A percentile compares a stretch with the other conserved stretches of the same genome.
These are phyloP conservation scores for Grosmannia huntii DNA, from an alignment of 2,329 filamentous ascomycete genomes.

Conservation along the genomic window DNA sequence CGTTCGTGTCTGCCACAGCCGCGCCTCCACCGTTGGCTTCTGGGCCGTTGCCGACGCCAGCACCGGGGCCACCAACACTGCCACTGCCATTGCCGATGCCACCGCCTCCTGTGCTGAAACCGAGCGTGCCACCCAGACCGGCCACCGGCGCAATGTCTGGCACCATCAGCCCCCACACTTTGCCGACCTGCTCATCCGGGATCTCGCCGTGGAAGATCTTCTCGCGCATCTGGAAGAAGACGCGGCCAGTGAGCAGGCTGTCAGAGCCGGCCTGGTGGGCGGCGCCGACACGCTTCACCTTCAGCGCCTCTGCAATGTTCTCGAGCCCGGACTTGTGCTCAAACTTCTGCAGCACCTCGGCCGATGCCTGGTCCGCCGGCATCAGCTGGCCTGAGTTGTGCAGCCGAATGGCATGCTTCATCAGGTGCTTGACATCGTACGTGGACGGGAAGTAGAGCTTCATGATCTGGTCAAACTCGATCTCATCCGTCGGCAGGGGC, in stretches of 20 bases:
- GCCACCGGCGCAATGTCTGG: conserved; percentile 38
- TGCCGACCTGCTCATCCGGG: conserved; percentile 69
- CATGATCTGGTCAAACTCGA: conserved; percentile 78
- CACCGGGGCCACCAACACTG: neutral
- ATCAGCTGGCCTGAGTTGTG: conserved; percentile 51
- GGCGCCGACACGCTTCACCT: conserved; percentile 74
- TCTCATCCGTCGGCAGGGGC: conserved; percentile 76
- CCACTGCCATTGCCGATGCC: neutral
- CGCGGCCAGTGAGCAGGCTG: conserved; percentile 80
- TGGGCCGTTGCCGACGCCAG: neutral
- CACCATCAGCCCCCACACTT: conserved; percentile 85
- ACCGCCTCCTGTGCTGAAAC: conserved; percentile 4
- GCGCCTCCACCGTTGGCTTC: neutral
- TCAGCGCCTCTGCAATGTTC: conserved; percentile 85
- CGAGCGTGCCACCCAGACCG: conserved; percentile 16
- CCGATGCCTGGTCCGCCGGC: conserved; percentile 49
- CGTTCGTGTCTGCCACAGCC: neutral
- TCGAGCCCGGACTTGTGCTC: conserved; percentile 87
- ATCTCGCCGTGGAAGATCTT: conserved; percentile 78
- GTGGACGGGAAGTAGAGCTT: conserved; percentile 87
- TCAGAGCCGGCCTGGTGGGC: conserved; percentile 92
- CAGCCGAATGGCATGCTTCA: conserved; percentile 72
- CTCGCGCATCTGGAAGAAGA: conserved; percentile 88
- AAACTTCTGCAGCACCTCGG: conserved; percentile 69
- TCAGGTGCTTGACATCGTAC: conserved; percentile 94